Evolutionary conservation across 1,284 basidiomycete species (phyloP).

Genomic region (Erythrobasidium hasegawianum): DNA sequence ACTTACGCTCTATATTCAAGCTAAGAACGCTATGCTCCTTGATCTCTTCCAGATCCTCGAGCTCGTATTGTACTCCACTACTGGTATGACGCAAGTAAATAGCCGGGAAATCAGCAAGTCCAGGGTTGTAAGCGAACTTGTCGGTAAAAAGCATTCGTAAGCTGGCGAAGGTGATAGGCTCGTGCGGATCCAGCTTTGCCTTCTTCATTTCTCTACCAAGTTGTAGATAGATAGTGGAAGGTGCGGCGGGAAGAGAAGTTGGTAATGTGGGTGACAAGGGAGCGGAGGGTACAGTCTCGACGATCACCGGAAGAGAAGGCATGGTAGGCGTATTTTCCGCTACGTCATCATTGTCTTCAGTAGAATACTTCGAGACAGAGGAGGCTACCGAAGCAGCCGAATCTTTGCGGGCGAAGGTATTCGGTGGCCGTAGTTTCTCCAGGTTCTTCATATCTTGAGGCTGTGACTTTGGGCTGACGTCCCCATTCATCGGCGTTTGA

Average conservation of each 20-base stretch:
- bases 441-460: background rate
- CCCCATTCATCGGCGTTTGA: background rate
- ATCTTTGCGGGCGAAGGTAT: constrained; percentile 9
- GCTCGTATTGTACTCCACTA: constrained; percentile 88
- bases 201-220: constrained; percentile 91
- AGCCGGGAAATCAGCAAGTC: constrained; percentile 85
- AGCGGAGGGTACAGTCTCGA: background rate
- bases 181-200: constrained; percentile 64
- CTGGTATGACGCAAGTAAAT: constrained; percentile 90
- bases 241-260: constrained; percentile 25
- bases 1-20: constrained; percentile 91
- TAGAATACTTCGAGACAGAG: constrained; percentile 20
- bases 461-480: background rate
- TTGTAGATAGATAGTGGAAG: constrained; percentile 76
- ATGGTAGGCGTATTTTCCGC: background rate
- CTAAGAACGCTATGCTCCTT: constrained; percentile 81
- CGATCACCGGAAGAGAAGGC: background rate
- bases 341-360: background rate
- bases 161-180: constrained; percentile 61
- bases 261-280: constrained; percentile 7
- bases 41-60: constrained; percentile 90
- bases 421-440: background rate
- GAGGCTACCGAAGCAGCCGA: constrained; percentile 25
- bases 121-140: constrained; percentile 87
- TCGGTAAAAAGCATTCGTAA: constrained; percentile 88